Base-by-base conservation (phyloP, 305 asterid genomes). In the Solanum hybrid region DNA sequence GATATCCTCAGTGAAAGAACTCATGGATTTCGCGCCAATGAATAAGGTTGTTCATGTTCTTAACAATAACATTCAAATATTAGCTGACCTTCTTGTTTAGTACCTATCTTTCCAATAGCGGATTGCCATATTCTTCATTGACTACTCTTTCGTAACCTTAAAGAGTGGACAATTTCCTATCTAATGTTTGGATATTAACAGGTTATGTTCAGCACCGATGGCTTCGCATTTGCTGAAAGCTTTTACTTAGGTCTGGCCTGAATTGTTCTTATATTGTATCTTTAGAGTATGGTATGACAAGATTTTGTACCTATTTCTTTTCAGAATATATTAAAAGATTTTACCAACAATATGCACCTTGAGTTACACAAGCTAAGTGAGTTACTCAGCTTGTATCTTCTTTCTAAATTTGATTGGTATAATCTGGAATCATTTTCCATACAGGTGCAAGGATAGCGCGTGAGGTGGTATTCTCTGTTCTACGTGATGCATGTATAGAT, bases 121-220 rank as follows among this genome's bases (percentile, higher is more conserved):
- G 26, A 61, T 20, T 61, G 1, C 4, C 71, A 61, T 61, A 61
- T 61, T 61, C 26, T 61, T 61, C 11, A 8, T 20, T 61, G 71
- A 3, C 11, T 7, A 61, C 26, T 61, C 71, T 57, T 57, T 57
- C 69, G 24, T 57, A 57, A 57, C 24, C 69, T 57, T 42, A 42
- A 42, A 42, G 61, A 42, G 20, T 46, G 64, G 64, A 46, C 64
- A 46, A 14, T 46, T 61, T 20, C 71, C 31, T 73, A 42, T 69
- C n/a, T 87, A 64, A 69, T 29, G 74, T 83, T 46, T 73, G 90
- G 92, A 89, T 74, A 89, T 90, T 92, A 91, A 91, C 97, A 97
- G 99, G 97, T 97, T 93, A 97, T 97, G 98, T 96, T 97, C 95
- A 96, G 99, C 92, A 96, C 95, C 24, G 99, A 97, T 91, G 98